Base-by-base conservation (phyloP, 768 basidiomycete species). In the Podaxis sp. region DNA sequence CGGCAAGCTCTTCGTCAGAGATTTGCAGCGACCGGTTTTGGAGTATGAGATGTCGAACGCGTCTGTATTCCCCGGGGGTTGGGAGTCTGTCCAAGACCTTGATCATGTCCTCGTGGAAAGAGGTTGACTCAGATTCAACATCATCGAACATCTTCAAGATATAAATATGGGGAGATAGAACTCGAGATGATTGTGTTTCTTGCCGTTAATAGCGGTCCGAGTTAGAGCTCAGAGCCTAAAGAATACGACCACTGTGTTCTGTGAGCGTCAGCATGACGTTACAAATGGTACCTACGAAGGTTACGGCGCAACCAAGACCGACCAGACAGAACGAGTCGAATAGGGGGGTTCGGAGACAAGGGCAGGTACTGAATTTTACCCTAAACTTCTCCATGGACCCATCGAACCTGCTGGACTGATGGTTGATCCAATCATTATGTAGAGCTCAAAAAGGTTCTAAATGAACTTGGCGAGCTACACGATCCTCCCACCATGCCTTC, bases 21-120 rank as follows among this genome's bases (percentile, higher is more conserved):
- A 91, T 75, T 24, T 66, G 26, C 24, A 46, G 46, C 70, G 70
- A 48, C 71, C 66, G 26, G 53, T 78, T 73, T 41, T 81, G 81
- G 65, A 91, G 76, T 61, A 83, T 74, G 28, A 90, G 79, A 69
- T 88, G 86, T 52, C 82, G 82, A 63, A 88, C 82, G 64, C 85
- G 76, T 64, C 81, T 80, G 67, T 83, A 83, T 66, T 88, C 87
- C 38, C 84, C 82, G 61, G 80, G 76, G 55, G 77, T 78, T 2
- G 89, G 89, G 48, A 91, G 80, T 26, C 85, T 82, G 74, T 88
- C 80, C 65, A 79, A 73, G 38, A 88, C 77, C 65, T 76, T 83
- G 68, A 87, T 84, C 83, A 85, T 84, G 68, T 84, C 85, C 70
- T 84, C 80, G 71, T 78, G 76, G 66, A 81, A 81, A 17, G 73